phyloP scores from a whole-genome alignment of 2,329 filamentous ascomycete genomes.

The Diaporthe sp. region DNA sequence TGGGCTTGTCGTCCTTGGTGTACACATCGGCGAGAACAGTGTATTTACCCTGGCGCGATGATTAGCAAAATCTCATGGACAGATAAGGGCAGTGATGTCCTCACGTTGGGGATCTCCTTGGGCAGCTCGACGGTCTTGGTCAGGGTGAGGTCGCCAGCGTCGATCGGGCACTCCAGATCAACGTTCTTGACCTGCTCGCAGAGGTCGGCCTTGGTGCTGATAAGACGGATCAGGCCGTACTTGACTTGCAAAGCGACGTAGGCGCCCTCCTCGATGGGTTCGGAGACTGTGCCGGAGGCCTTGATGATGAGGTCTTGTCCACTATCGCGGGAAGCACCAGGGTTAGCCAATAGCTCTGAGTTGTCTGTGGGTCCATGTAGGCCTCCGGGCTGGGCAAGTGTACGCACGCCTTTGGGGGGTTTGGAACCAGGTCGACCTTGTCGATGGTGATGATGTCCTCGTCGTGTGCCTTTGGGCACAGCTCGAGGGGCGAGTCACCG shows the following conservation, averaged over 20 bases:
- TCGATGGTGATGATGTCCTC: conserved; percentile 82
- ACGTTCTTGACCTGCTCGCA: conserved; percentile 93
- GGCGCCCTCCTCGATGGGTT: conserved; percentile 82
- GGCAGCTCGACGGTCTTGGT: conserved; percentile 89
- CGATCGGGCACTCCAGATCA: conserved; percentile 88
- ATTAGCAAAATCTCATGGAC: conserved; percentile 8
- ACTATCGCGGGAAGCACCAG: conserved; percentile 60
- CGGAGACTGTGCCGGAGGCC: conserved; percentile 80
- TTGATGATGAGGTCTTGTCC: conserved; percentile 83
- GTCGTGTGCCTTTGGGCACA: conserved; percentile 77
- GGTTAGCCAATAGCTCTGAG: conserved; percentile 17
- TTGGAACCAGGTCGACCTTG: conserved; percentile 84
- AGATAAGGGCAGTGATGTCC: conserved; percentile 52
- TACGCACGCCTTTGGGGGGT: conserved; percentile 88
- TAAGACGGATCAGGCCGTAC: conserved; percentile 91
- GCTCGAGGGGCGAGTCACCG: conserved; percentile 87
- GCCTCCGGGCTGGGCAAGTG: not conserved
- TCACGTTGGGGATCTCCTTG: conserved; percentile 87
- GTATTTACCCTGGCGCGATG: conserved; percentile 80
- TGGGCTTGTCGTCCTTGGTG: conserved; percentile 77
- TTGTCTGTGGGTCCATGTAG: conserved; percentile 7
- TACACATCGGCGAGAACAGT: conserved; percentile 89
- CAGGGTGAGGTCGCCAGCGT: conserved; percentile 81
- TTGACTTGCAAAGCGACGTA: conserved; percentile 89
- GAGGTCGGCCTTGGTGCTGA: conserved; percentile 84